Evolutionary conservation across 306 rosid genomes (phyloP).

Genomic region (Crotalaria pallida): DNA sequence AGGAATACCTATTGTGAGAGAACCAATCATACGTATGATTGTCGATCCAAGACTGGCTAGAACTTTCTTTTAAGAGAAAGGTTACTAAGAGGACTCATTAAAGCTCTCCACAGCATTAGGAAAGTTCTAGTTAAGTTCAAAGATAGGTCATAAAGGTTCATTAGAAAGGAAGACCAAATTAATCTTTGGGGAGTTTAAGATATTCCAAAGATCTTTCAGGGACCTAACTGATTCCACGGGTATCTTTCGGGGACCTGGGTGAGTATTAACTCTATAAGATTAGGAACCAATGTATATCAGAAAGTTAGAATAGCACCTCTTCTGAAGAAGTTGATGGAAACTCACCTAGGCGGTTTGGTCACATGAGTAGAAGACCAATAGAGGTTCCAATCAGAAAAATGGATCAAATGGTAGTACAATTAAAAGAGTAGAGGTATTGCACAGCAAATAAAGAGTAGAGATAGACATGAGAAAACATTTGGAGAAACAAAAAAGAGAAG

Average conservation of each 20-base stretch:
- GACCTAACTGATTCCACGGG: too few species aligned
- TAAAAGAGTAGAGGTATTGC: neutral
- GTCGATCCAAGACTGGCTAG: neutral
- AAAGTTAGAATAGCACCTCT: neutral
- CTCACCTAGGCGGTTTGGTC: neutral
- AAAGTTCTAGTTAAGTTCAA: neutral
- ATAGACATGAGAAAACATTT: neutral
- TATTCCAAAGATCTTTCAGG: too few species aligned
- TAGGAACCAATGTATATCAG: neutral
- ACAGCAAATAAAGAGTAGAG: neutral
- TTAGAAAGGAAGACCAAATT: too few species aligned
- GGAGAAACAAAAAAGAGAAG: neutral
- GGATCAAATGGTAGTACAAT: neutral
- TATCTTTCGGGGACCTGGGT: too few species aligned
- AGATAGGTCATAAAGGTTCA: neutral
- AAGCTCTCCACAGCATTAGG: neutral
- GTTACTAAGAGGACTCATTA: neutral
- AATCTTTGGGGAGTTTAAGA: too few species aligned
- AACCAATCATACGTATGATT: neutral
- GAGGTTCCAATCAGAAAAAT: neutral
- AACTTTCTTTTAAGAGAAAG: neutral
- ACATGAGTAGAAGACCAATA: neutral
- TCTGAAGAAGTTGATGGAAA: neutral
- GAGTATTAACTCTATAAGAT: too few species aligned
- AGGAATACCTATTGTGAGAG: neutral